Conservation (phyloP, 2,329 filamentous ascomycete species). For the Exophiala calicioides region DNA sequence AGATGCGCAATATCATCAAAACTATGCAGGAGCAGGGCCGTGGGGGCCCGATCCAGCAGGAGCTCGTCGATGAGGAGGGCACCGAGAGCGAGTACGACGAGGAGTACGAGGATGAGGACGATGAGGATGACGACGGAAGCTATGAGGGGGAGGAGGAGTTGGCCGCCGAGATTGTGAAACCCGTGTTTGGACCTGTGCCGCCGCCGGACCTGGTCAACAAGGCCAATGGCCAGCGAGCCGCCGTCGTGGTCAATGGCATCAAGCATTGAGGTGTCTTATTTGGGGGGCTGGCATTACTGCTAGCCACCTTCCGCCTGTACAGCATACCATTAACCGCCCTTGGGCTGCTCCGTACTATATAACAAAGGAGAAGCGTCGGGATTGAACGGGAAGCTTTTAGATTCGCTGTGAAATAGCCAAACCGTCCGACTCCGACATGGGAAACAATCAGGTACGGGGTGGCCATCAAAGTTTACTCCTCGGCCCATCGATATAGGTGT, state of each 20-base stretch:
- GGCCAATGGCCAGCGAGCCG: conserved; percentile 46
- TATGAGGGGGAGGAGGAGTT: conserved; percentile 59
- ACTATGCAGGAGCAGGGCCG: conserved; percentile 95
- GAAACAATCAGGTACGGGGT: too few relatives aligned
- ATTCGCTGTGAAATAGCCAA: too few relatives aligned
- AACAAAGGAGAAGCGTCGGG: too few relatives aligned
- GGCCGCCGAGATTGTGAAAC: conserved; percentile 43
- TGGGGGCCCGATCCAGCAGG: conserved; percentile 60
- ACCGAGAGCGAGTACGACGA: conserved; percentile 56
- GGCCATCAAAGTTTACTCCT: conserved; percentile 21
- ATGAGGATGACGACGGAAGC: conserved; percentile 58
- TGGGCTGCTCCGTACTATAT: too few relatives aligned
- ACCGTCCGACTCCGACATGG: too few relatives aligned
- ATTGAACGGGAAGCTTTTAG: too few relatives aligned
- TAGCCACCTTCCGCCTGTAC: too few relatives aligned
- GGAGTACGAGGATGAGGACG: conserved; percentile 60
- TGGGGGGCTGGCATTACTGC: too few relatives aligned
- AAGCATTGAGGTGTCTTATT: too few relatives aligned
- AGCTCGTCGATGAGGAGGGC: conserved; percentile 56
- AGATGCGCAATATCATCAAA: conserved; percentile 90
- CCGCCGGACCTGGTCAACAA: conserved; percentile 52
- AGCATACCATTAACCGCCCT: too few relatives aligned
- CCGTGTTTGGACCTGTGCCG: conserved; percentile 52
- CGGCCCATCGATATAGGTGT: conserved; percentile 55
- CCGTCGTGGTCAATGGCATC: conserved; percentile 44